Percentiles rank a stretch among this genome's conserved stretches.
These are phyloP conservation scores for Uronychia setigera DNA, from an alignment of 73 alveolate species.

Conservation along the genomic window DNA sequence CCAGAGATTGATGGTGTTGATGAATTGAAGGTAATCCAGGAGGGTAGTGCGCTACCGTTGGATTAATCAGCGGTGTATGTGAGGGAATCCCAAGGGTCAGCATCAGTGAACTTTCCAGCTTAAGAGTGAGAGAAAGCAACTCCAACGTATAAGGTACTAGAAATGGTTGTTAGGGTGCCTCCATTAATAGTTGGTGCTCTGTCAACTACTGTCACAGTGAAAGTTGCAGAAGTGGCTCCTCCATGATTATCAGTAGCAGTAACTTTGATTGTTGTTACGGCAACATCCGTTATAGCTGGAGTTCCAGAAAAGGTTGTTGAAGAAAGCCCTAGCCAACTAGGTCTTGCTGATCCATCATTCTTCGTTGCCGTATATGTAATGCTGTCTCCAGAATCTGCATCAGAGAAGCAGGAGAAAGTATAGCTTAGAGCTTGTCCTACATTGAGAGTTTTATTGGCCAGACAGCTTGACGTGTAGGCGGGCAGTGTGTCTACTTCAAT, in stretches of 20 bases:
- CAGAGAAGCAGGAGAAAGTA: slow-evolving; percentile 9
- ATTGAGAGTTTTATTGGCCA: too few relatives aligned
- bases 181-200: too few relatives aligned
- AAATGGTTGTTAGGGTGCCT: too few relatives aligned
- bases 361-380: slow-evolving; percentile 10
- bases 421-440: too few relatives aligned
- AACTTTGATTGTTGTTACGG: too few relatives aligned
- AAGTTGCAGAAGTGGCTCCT: background rate
- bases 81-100: slow-evolving; percentile 14
- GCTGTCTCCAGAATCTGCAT: slow-evolving; percentile 4
- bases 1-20: too few relatives aligned
- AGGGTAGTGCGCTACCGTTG: slow-evolving; percentile 8
- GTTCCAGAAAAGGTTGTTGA: slow-evolving; percentile 20
- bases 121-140: too few relatives aligned
- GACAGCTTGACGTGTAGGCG: too few relatives aligned
- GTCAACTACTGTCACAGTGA: background rate
- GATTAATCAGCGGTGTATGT: background rate
- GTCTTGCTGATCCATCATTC: slow-evolving; percentile 6
- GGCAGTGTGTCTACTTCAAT: slow-evolving; percentile 12
- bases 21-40: slow-evolving; percentile 29
- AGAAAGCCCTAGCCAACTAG: slow-evolving; percentile 4
- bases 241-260: slow-evolving; percentile 32
- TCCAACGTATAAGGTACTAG: too few relatives aligned
- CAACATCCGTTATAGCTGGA: slow-evolving; percentile 11
- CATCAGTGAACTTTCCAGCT: too few relatives aligned